Conservation (phyloP, 495 filamentous ascomycete genomes). For the Cryomyces minteri region DNA sequence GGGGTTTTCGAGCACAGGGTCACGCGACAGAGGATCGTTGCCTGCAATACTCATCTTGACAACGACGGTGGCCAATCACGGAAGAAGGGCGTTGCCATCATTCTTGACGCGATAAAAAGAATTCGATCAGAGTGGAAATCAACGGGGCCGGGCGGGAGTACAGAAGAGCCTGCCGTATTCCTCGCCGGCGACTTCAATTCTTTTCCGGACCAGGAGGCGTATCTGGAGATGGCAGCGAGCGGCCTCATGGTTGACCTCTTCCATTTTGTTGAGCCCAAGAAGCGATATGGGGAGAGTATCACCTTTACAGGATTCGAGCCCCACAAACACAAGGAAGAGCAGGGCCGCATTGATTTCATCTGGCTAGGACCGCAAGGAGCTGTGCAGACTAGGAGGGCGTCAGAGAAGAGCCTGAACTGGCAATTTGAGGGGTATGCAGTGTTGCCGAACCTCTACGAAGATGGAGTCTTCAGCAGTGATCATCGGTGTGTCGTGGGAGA, state of each 20-base stretch:
- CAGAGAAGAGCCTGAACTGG: slow-evolving; percentile 2
- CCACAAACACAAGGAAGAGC: slow-evolving; percentile 13
- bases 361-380: slow-evolving; percentile 22
- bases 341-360: slow-evolving; percentile 40
- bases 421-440: slow-evolving; percentile 30
- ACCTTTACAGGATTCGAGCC: slow-evolving; percentile 58
- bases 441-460: slow-evolving; percentile 42
- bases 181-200: slow-evolving; percentile 70
- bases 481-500: slow-evolving; percentile 60
- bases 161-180: slow-evolving; percentile 26
- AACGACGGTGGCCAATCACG: slow-evolving; percentile 43
- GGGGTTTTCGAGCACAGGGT: slow-evolving; percentile 41
- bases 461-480: slow-evolving; percentile 53
- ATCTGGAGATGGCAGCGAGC: slow-evolving; percentile 33
- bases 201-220: slow-evolving; percentile 42
- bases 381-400: too few species aligned
- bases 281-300: slow-evolving; percentile 38
- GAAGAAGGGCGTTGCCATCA: slow-evolving; percentile 33
- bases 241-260: slow-evolving; percentile 35
- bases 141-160: background rate
- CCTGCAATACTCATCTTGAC: slow-evolving; percentile 68
- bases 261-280: slow-evolving; percentile 20
- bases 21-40: slow-evolving; percentile 34
- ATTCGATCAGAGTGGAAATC: background rate
- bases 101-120: slow-evolving; percentile 14